Base-by-base conservation (phyloP, 1,284 basidiomycete species). In the Apiotrichum siamense region DNA sequence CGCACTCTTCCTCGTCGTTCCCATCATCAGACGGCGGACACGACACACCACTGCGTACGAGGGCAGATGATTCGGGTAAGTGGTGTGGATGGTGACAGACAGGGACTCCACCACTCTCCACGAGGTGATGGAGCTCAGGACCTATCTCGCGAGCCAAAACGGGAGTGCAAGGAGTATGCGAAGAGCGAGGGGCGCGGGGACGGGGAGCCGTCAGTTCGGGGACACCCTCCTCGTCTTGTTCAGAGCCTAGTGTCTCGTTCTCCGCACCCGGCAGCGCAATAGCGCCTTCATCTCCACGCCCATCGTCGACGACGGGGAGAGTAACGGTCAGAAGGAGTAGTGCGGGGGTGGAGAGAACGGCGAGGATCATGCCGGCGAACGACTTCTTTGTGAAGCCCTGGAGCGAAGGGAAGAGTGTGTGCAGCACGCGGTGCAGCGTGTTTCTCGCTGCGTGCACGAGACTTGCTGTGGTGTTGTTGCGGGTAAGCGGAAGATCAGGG, bases 271-370 rank as follows among this genome's bases (percentile, higher is more conserved):
- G 66, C 6, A 73, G 54, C 6, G 54, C 51, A 4, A 69, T 56
- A 17, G 45, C 66, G 26, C 72, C 69, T 47, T 67, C 60, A 38
- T 64, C 54, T 3, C 66, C 67, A 1, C 65, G 62, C 7, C 72
- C 70, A 55, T 78, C 76, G 45, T 77, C 76, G 2, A 92, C 88
- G 4, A 97, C 92, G 3, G 93, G 93, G 7, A 97, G 77, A 0
- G 94, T 97, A 17, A 97, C 64, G 0, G 92, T 97, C 46, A 98
- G 77, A 12, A 80, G 77, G 67, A 96, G 76, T 7, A 97, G 83
- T 0, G 92, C 89, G 0, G 94, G 94, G 0, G 84, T 83, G 7
- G 90, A 90, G 49, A 93, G 80, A 15, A 96, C 62, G 0, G 86
- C 83, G 0, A 88, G 84, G 18, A 87, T 73, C 70, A 83, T 83